phyloP scores from a whole-genome alignment of 805 yeast genomes.

The Barnettozyma populi region DNA sequence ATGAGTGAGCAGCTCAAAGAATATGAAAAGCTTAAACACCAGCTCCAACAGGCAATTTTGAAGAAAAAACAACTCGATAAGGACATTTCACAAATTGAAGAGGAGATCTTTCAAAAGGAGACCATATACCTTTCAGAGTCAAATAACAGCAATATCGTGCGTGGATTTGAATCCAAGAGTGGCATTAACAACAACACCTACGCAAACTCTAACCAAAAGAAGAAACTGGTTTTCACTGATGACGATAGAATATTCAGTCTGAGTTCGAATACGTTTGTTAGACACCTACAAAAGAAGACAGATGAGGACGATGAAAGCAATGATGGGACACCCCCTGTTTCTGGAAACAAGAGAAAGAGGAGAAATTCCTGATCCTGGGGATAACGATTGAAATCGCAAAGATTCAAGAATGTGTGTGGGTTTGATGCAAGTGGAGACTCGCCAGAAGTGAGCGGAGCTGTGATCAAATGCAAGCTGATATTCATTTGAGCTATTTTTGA shows the following conservation, averaged over 20 bases:
- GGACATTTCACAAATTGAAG: constrained; percentile 61
- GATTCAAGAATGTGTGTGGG: too few species aligned
- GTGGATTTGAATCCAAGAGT: constrained; percentile 77
- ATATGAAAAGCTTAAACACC: constrained; percentile 62
- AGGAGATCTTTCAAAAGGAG: constrained; percentile 72
- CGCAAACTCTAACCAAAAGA: constrained; percentile 24
- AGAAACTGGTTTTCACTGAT: constrained; percentile 52
- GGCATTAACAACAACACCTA: constrained; percentile 45
- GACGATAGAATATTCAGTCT: constrained; percentile 78
- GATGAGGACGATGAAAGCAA: constrained; percentile 27
- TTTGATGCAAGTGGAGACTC: too few species aligned
- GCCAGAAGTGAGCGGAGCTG: too few species aligned
- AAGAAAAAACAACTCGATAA: constrained; percentile 63
- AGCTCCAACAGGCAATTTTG: constrained; percentile 56
- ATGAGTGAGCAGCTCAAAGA: constrained; percentile 29
- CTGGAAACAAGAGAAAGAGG: constrained; percentile 14
- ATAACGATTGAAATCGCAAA: too few species aligned
- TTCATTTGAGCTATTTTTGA: too few species aligned
- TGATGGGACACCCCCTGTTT: constrained; percentile 19
- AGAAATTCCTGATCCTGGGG: constrained; percentile 8
- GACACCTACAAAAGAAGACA: constrained; percentile 49
- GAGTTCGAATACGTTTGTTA: constrained; percentile 65
- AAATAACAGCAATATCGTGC: constrained; percentile 70
- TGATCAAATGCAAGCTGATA: too few species aligned
- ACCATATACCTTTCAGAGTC: constrained; percentile 72